A percentile compares a stretch with the other conserved stretches of the same genome.
Conservation (phyloP, 2,329 filamentous ascomycete species). For the Lachnellula subtilissima region DNA sequence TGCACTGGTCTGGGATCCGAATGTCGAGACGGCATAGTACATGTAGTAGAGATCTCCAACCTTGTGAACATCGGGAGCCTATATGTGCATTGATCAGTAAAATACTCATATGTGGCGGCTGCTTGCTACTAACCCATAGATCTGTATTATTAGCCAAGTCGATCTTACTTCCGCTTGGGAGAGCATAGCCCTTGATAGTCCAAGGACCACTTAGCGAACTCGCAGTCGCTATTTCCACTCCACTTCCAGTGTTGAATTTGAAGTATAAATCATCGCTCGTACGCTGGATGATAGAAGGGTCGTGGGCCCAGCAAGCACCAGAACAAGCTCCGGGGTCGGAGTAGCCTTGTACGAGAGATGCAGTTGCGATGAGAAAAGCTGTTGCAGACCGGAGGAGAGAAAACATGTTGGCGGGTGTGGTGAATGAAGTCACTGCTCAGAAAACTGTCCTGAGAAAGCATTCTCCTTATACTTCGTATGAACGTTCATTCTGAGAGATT, state of each 20-base stretch:
- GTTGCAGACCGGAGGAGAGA: neutral
- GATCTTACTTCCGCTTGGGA: slow-evolving; percentile 35
- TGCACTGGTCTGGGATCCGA: slow-evolving; percentile 48
- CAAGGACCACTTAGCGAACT: slow-evolving; percentile 37
- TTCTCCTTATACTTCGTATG: neutral
- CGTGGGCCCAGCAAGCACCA: slow-evolving; percentile 38
- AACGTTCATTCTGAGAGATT: neutral
- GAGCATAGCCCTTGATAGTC: slow-evolving; percentile 36
- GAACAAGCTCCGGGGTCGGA: slow-evolving; percentile 36
- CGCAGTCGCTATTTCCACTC: slow-evolving; percentile 37
- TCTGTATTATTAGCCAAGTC: slow-evolving; percentile 33
- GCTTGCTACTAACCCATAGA: slow-evolving; percentile 34
- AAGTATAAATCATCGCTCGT: slow-evolving; percentile 39
- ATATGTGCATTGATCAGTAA: neutral
- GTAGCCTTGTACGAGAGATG: slow-evolving; percentile 21
- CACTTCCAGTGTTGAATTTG: slow-evolving; percentile 38
- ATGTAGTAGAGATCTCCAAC: slow-evolving; percentile 56
- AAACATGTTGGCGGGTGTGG: neutral
- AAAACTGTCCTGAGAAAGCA: neutral
- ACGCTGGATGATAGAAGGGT: slow-evolving; percentile 38
- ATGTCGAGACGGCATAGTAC: slow-evolving; percentile 55
- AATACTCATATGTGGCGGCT: neutral
- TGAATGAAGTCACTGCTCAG: neutral
- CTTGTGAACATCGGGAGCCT: slow-evolving; percentile 59
- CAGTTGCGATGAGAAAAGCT: neutral